Evolutionary conservation across 352 stramenopile genomes (phyloP).

Genomic region (Albugo laibachii): DNA sequence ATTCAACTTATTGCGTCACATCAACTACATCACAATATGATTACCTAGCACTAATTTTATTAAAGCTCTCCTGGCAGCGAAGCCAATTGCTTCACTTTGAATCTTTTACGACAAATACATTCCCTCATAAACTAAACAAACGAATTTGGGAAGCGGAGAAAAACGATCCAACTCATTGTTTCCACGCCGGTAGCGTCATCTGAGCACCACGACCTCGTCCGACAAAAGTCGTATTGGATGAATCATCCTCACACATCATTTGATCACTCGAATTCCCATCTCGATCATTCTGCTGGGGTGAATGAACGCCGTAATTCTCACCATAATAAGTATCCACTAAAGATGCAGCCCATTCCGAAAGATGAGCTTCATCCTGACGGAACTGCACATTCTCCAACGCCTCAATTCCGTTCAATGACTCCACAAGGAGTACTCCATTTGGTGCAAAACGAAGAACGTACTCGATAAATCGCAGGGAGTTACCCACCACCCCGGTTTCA

Average conservation of each 20-base stretch:
- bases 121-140: no score
- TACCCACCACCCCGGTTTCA: conserved; percentile 51
- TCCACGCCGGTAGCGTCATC: conserved; percentile 50
- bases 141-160: no score
- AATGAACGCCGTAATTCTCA: conserved; percentile 61
- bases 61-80: no score
- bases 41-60: no score
- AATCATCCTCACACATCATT: conserved; percentile 8
- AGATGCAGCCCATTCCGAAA: conserved; percentile 35
- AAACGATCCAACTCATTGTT: conserved; percentile 21
- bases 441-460: conserved; percentile 43
- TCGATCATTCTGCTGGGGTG: conserved; percentile 16
- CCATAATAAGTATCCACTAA: conserved; percentile 75
- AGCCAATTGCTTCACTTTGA: no score
- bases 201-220: conserved; percentile 36
- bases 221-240: conserved; percentile 8
- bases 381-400: conserved; percentile 63
- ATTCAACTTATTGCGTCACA: no score
- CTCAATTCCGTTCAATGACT: conserved; percentile 48
- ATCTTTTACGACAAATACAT: no score
- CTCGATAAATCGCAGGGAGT: conserved; percentile 57
- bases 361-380: conserved; percentile 29
- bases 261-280: conserved; percentile 5
- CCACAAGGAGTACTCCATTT: conserved; percentile 31
- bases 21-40: no score